These are phyloP conservation scores for Chrysoporthe puriensis DNA, from an alignment of 2,329 filamentous ascomycete species.

Conservation along the genomic window DNA sequence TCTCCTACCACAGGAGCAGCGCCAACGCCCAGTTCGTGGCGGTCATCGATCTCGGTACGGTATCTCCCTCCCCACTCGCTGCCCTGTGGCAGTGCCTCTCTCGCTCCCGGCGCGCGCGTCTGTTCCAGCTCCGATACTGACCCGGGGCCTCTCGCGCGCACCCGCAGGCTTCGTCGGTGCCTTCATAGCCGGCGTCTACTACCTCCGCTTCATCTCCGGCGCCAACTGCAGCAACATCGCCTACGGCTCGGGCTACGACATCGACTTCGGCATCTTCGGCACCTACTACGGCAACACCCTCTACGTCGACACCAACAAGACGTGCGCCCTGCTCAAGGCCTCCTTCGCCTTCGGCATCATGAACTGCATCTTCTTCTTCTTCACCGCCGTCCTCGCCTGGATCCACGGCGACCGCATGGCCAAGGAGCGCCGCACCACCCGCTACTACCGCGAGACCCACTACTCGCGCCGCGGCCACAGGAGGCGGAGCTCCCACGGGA, in stretches of 20 bases:
- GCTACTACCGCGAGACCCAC: conserved; percentile 49
- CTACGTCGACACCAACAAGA: conserved; percentile 66
- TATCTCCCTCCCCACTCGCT: background rate
- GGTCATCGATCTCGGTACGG: conserved; percentile 57
- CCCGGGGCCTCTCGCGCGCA: background rate
- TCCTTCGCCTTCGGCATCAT: conserved; percentile 90
- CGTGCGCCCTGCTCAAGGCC: conserved; percentile 91
- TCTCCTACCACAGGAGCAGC: conserved; percentile 66
- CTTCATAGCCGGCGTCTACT: conserved; percentile 65
- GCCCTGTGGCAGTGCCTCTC: background rate
- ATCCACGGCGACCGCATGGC: conserved; percentile 52
- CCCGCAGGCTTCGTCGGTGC: conserved; percentile 58
- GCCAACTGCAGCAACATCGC: conserved; percentile 70
- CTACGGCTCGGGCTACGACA: conserved; percentile 52
- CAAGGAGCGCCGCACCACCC: conserved; percentile 41
- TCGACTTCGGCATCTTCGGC: conserved; percentile 66
- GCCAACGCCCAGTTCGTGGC: conserved; percentile 65
- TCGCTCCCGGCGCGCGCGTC: background rate
- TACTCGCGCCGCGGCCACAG: conserved; percentile 52
- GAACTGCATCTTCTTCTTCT: conserved; percentile 78
- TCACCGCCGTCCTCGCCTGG: conserved; percentile 73
- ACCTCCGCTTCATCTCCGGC: conserved; percentile 60
- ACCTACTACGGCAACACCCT: conserved; percentile 56
- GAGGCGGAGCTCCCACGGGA: conserved; percentile 46
- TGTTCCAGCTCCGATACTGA: background rate